These are phyloP conservation scores for Aspergillus phoenicis DNA, from an alignment of 2,329 filamentous ascomycete species.

Conservation along the genomic window DNA sequence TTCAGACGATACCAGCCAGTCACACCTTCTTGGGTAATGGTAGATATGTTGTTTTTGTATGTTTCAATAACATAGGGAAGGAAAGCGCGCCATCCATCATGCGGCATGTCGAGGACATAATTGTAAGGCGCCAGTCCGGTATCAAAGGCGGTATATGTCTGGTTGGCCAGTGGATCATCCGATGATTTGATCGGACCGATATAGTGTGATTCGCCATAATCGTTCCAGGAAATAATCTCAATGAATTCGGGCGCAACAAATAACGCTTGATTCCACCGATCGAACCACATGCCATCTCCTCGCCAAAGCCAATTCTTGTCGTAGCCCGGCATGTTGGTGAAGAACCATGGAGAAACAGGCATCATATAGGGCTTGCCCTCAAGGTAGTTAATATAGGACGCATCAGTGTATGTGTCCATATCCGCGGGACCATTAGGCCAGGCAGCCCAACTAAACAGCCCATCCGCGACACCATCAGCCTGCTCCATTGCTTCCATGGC, in stretches of 20 bases:
- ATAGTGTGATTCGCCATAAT: slow-evolving; percentile 64
- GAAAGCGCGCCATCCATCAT: slow-evolving; percentile 33
- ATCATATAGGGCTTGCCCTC: slow-evolving; percentile 51
- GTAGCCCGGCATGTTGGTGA: slow-evolving; percentile 58
- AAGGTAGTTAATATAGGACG: slow-evolving; percentile 42
- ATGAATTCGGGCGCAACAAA: slow-evolving; percentile 55
- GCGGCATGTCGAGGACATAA: slow-evolving; percentile 30
- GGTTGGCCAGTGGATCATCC: neutral
- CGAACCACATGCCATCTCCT: slow-evolving; percentile 61
- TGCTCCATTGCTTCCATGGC: slow-evolving; percentile 31
- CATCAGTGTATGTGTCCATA: slow-evolving; percentile 39
- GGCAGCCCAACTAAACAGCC: slow-evolving; percentile 46
- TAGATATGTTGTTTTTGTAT: slow-evolving; percentile 33
- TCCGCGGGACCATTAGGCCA: slow-evolving; percentile 46
- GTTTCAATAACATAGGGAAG: slow-evolving; percentile 39
- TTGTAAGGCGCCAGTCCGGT: slow-evolving; percentile 42
- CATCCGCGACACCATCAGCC: slow-evolving; percentile 35
- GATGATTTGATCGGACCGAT: slow-evolving; percentile 45
- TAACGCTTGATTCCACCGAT: slow-evolving; percentile 59
- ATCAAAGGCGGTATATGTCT: slow-evolving; percentile 41
- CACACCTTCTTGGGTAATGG: slow-evolving; percentile 26
- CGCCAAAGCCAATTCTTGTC: slow-evolving; percentile 65
- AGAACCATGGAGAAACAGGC: slow-evolving; percentile 60
- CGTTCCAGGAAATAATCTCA: slow-evolving; percentile 62
- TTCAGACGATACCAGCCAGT: slow-evolving; percentile 31